A percentile compares a stretch with the other conserved stretches of the same genome.
These are phyloP conservation scores for Mycena chlorophos DNA, from an alignment of 768 basidiomycete genomes.

Conservation along the genomic window DNA sequence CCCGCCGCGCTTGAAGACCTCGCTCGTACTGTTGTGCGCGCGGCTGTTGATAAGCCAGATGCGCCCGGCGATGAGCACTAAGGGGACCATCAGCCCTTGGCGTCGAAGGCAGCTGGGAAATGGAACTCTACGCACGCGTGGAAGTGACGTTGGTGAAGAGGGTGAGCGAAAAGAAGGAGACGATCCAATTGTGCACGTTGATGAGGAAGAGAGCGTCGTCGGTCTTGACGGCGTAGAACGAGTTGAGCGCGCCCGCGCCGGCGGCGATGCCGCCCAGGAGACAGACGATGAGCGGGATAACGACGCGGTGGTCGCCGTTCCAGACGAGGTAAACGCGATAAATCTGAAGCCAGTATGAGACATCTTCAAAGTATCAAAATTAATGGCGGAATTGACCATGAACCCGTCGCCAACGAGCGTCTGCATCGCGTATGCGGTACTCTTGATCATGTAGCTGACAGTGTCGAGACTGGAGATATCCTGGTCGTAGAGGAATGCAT, in stretches of 20 bases:
- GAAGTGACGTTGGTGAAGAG: constrained; percentile 1
- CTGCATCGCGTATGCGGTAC: constrained; percentile 11
- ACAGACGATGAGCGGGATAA: constrained; percentile 3
- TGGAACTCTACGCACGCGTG: neutral
- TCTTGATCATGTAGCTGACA: constrained; percentile 11
- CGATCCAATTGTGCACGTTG: constrained; percentile 1
- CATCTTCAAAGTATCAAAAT: no score
- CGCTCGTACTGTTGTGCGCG: neutral
- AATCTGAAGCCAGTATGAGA: no score
- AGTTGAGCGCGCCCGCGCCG: neutral
- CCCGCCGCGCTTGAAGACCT: constrained; percentile 1
- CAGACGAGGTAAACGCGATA: constrained; percentile 7
- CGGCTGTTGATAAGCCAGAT: constrained; percentile 18
- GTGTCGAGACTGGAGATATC: constrained; percentile 1
- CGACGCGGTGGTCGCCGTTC: neutral
- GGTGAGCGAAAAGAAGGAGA: neutral
- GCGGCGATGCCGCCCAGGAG: constrained; percentile 5
- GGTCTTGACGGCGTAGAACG: neutral
- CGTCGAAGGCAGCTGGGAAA: neutral
- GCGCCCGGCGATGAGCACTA: constrained; percentile 20
- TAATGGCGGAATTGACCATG: no score
- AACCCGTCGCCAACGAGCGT: constrained; percentile 21
- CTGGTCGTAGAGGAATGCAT: constrained; percentile 1
- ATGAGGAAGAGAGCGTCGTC: neutral
- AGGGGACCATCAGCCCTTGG: no score